A percentile compares a stretch with the other conserved stretches of the same genome.
Conservation (phyloP, 2,329 filamentous ascomycete genomes). For the Aureobasidium sp. region DNA sequence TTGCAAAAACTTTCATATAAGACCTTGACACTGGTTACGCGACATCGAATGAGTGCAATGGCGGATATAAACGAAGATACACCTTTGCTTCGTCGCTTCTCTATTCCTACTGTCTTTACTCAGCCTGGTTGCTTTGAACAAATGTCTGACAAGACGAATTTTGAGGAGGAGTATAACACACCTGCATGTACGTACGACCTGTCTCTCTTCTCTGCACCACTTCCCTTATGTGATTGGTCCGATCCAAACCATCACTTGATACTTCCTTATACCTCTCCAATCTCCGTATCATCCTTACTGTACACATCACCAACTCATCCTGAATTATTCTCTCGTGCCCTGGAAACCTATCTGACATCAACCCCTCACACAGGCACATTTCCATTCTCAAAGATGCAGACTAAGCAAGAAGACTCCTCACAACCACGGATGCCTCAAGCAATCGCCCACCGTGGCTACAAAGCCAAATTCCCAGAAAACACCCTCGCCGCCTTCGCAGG, state of each 20-base stretch:
- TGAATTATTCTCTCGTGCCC: too few species aligned
- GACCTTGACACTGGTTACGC: background rate
- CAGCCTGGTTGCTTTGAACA: slow-evolving; percentile 14
- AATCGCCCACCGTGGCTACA: slow-evolving; percentile 74
- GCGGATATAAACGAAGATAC: slow-evolving; percentile 7
- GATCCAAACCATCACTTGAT: too few species aligned
- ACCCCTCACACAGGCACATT: background rate
- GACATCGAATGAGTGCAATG: background rate
- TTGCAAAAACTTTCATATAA: background rate
- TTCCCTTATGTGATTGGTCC: too few species aligned
- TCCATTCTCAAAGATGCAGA: background rate
- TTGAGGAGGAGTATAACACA: background rate
- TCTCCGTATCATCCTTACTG: background rate
- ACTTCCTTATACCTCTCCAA: too few species aligned
- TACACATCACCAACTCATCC: too few species aligned
- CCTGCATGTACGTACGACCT: slow-evolving; percentile 8
- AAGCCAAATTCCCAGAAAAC: slow-evolving; percentile 74
- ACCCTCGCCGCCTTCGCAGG: slow-evolving; percentile 68
- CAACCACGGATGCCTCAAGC: slow-evolving; percentile 46
- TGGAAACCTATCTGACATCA: too few species aligned
- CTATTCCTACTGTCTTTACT: slow-evolving; percentile 12
- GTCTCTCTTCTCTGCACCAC: too few species aligned
- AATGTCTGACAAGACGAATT: slow-evolving; percentile 11
- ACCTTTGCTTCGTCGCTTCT: slow-evolving; percentile 1
- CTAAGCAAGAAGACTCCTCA: background rate